These are phyloP conservation scores for Pleurotus cornucopiae DNA, from an alignment of 768 basidiomycete genomes.

Conservation along the genomic window DNA sequence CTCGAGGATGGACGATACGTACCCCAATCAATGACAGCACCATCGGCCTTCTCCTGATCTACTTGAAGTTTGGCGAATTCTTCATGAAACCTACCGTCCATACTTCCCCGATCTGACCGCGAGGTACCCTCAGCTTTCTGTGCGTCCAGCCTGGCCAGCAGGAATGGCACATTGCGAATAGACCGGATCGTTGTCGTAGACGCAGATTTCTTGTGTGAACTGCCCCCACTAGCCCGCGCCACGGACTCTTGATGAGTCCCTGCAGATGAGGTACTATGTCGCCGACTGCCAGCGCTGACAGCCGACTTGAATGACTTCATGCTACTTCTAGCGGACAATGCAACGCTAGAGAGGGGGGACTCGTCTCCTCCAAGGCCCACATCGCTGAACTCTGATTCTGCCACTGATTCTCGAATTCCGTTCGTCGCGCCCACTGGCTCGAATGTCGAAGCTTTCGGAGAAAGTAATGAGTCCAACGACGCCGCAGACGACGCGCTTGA, in stretches of 20 bases:
- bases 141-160: conserved; percentile 49
- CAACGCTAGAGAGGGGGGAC: conserved; percentile 29
- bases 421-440: conserved; percentile 18
- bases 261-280: conserved; percentile 5
- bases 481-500: background rate
- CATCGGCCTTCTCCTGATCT: conserved; percentile 41
- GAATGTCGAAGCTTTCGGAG: conserved; percentile 35
- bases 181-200: conserved; percentile 59
- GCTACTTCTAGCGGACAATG: conserved; percentile 22
- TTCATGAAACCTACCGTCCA: conserved; percentile 72
- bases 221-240: conserved; percentile 10
- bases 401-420: conserved; percentile 34
- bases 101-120: conserved; percentile 38
- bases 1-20: conserved; percentile 14
- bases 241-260: background rate
- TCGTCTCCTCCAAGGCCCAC: conserved; percentile 49
- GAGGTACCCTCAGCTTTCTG: conserved; percentile 31
- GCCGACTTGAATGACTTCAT: conserved; percentile 7
- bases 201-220: conserved; percentile 57
- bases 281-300: conserved; percentile 8
- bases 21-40: conserved; percentile 75
- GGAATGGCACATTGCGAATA: conserved; percentile 45
- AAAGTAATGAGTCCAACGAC: conserved; percentile 45
- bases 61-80: conserved; percentile 69
- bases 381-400: conserved; percentile 64